A percentile compares a stretch with the other conserved stretches of the same genome.
Conservation (phyloP, 1,284 basidiomycete genomes). For the Fomitopsis betulina region DNA sequence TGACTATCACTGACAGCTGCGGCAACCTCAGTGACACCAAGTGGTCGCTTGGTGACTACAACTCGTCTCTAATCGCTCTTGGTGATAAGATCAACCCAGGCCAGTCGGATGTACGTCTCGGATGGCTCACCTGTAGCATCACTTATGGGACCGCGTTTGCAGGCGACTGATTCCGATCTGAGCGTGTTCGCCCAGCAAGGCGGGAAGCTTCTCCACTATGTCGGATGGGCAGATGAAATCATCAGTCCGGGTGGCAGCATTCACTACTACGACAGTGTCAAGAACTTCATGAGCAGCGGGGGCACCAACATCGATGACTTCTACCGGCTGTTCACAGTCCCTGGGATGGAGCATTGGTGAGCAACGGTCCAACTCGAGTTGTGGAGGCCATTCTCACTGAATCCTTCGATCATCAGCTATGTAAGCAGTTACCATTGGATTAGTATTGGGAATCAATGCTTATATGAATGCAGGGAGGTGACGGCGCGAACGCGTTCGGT, state of each 20-base stretch:
- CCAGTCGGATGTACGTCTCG: slow-evolving; percentile 9
- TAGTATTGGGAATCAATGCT: not conserved
- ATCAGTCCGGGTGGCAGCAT: slow-evolving; percentile 33
- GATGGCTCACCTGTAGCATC: not conserved
- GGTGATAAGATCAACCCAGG: slow-evolving; percentile 18
- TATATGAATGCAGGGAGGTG: slow-evolving; percentile 12
- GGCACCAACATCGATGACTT: slow-evolving; percentile 25
- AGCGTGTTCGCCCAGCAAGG: slow-evolving; percentile 21
- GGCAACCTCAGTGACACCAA: slow-evolving; percentile 14
- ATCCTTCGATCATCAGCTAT: not conserved
- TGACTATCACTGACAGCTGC: not conserved
- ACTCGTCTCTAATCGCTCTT: slow-evolving; percentile 11
- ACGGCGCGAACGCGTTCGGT: slow-evolving; percentile 18
- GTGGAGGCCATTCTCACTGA: not conserved
- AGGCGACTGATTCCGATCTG: slow-evolving; percentile 23
- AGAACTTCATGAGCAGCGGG: slow-evolving; percentile 20
- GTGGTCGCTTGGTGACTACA: slow-evolving; percentile 16
- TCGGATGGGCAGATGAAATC: slow-evolving; percentile 27
- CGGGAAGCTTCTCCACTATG: slow-evolving; percentile 30
- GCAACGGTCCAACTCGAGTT: not conserved
- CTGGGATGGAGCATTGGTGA: slow-evolving; percentile 37
- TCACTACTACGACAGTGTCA: slow-evolving; percentile 31
- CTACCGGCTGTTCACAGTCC: slow-evolving; percentile 37
- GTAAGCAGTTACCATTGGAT: not conserved
- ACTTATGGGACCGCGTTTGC: not conserved